phyloP scores from a whole-genome alignment of 2,329 filamentous ascomycete genomes.

The Fusarium keratoplasticum region DNA sequence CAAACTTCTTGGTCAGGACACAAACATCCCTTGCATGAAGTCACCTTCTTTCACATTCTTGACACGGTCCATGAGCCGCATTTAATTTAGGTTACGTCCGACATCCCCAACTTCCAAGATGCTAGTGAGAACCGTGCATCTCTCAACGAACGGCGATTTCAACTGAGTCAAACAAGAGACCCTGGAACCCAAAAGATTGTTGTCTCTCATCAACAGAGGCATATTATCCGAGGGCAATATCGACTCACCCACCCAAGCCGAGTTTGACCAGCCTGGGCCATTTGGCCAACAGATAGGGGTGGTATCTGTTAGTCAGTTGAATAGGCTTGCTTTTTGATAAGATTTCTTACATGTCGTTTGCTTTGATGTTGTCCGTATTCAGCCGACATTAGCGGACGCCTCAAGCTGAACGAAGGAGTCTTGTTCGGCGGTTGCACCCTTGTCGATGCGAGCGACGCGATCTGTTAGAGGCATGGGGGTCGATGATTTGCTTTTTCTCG shows the following conservation, averaged over 20 bases:
- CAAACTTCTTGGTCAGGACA: neutral
- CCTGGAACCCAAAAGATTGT: neutral
- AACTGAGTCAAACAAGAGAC: neutral
- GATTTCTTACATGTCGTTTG: neutral
- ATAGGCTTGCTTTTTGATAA: slow-evolving; percentile 1
- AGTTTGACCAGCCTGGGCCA: neutral
- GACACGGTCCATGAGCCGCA: neutral
- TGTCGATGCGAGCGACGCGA: neutral
- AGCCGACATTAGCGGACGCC: slow-evolving; percentile 2
- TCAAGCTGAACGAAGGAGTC: neutral
- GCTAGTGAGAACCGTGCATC: neutral
- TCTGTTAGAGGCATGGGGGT: neutral
- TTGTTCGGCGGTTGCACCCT: neutral
- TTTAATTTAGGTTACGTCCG: neutral
- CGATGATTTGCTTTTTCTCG: neutral
- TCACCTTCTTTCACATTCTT: neutral
- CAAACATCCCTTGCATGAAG: neutral
- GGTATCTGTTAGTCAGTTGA: neutral
- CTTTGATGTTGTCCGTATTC: neutral
- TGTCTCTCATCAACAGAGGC: neutral
- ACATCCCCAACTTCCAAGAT: neutral
- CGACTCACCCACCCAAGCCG: neutral
- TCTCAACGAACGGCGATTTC: neutral
- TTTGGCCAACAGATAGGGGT: neutral
- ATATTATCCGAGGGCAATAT: neutral